Conservation (phyloP, 768 basidiomycete genomes). For the Lepiota subincarnata region DNA sequence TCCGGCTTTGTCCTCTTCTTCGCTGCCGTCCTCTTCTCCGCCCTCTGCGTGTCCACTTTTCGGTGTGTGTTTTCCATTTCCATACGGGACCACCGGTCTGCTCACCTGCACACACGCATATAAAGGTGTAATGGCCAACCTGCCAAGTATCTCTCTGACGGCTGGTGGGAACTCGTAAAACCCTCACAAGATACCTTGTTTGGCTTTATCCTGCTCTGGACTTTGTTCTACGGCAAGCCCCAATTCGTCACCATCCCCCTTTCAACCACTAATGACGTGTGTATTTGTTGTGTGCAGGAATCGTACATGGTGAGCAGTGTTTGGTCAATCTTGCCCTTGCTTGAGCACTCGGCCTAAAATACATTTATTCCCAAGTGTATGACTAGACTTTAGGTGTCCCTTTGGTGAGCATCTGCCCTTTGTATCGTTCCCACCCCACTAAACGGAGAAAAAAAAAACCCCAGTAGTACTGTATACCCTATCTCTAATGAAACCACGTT, state of each 20-base stretch:
- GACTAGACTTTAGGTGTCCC: too few species aligned
- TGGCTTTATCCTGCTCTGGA: conserved; percentile 92
- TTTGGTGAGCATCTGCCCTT: background rate
- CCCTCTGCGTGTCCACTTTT: conserved; percentile 57
- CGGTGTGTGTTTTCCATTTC: background rate
- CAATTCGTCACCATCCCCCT: conserved; percentile 5
- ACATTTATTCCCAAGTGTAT: conserved; percentile 16
- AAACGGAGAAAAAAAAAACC: background rate
- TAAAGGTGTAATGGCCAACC: conserved; percentile 66
- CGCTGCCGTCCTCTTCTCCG: conserved; percentile 60
- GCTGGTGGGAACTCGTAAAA: conserved; percentile 65
- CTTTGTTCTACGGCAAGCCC: conserved; percentile 80
- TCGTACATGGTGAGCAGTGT: conserved; percentile 44
- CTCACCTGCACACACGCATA: background rate
- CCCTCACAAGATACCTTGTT: conserved; percentile 90
- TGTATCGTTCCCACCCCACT: background rate
- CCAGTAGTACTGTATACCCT: background rate
- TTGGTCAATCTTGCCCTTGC: background rate
- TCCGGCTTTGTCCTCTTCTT: conserved; percentile 79
- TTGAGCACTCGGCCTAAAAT: background rate
- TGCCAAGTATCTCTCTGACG: conserved; percentile 57
- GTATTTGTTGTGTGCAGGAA: conserved; percentile 24
- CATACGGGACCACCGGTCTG: too few species aligned
- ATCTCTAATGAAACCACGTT: background rate
- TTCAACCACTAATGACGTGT: background rate